Base-by-base conservation (phyloP, 495 filamentous ascomycete species). In the Podospora conica region DNA sequence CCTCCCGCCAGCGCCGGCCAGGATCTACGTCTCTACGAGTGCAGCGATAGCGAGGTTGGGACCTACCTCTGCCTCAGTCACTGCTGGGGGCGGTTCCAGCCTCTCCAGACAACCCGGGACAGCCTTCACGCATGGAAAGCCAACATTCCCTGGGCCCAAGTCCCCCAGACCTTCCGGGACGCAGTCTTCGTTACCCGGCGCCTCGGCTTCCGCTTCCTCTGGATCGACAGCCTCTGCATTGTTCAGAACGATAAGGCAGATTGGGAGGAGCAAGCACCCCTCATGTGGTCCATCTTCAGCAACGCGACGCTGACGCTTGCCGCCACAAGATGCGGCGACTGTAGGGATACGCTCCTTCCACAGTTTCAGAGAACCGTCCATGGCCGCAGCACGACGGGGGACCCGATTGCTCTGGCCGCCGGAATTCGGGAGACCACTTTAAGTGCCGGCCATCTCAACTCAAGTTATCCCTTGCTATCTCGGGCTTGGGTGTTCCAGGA, bases 151-250 rank as follows among this genome's bases (percentile, higher is more conserved):
- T 61, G 59, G 59, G 29, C 18, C 20, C 20, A 61, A 24, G 28
- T 61, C 28, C n/a, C 29, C n/a, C 12, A 40, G 20, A 61, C 59
- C 18, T 21, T 61, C n/a, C 28, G 15, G 28, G 59, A 61, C 20
- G 59, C 59, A 24, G 9, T 61, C 28, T 22, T 61, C 2, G 28
- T 48, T 15, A 53, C 59, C 18, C 15, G 31, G 1, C 9, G 21
- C 29, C 21, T 61, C 11, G 59, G 59, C 2, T n/a, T 61, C 15
- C n/a, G 40, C 12, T 61, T 40, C 12, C 59, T 61, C 20, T 61
- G 59, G 59, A 61, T 61, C 22, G 59, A 61, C 59, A 22, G 28
- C 29, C 33, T 53, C 7, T 61, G 59, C 59, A 61, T 61, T 22
- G 22, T 61, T 1, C 59, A 61, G 22, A 31, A 53, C 28, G 23